Conservation (phyloP, 108 stramenopile genomes). For the Licmophora abbreviata region DNA sequence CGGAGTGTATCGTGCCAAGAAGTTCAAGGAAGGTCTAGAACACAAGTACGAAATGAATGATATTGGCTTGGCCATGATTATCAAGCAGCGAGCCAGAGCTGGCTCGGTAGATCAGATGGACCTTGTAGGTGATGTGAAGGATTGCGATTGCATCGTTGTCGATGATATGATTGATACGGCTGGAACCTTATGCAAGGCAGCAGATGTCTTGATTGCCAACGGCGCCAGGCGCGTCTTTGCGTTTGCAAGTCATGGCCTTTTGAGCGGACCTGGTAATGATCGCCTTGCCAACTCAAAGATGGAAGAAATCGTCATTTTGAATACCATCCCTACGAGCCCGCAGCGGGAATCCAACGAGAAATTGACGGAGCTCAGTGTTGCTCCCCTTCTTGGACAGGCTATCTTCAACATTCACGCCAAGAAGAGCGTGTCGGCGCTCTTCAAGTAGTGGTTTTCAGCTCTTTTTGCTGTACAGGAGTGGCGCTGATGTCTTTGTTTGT, state of each 20-base stretch:
- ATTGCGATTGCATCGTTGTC: slow-evolving; percentile 98
- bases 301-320: slow-evolving; percentile 92
- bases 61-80: slow-evolving; percentile 98
- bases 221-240: slow-evolving; percentile 98
- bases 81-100: slow-evolving; percentile 98
- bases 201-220: slow-evolving; percentile 86
- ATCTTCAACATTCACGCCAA: slow-evolving; percentile 99
- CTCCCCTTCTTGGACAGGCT: slow-evolving; percentile 94
- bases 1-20: slow-evolving; percentile 98
- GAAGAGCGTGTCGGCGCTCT: slow-evolving; percentile 98
- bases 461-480: no score
- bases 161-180: slow-evolving; percentile 99
- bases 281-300: slow-evolving; percentile 91
- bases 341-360: slow-evolving; percentile 87
- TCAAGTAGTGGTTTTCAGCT: no score
- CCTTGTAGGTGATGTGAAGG: slow-evolving; percentile 96
- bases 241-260: slow-evolving; percentile 97
- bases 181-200: slow-evolving; percentile 98
- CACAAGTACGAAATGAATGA: slow-evolving; percentile 94
- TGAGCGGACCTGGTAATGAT: slow-evolving; percentile 95
- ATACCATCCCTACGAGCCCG: slow-evolving; percentile 84
- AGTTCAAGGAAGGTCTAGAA: slow-evolving; percentile 96
- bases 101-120: slow-evolving; percentile 96
- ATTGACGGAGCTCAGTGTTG: slow-evolving; percentile 91
- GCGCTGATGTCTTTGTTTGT: no score